These are phyloP conservation scores for Castanea sativa DNA, from an alignment of 306 rosid genomes.

Conservation along the genomic window DNA sequence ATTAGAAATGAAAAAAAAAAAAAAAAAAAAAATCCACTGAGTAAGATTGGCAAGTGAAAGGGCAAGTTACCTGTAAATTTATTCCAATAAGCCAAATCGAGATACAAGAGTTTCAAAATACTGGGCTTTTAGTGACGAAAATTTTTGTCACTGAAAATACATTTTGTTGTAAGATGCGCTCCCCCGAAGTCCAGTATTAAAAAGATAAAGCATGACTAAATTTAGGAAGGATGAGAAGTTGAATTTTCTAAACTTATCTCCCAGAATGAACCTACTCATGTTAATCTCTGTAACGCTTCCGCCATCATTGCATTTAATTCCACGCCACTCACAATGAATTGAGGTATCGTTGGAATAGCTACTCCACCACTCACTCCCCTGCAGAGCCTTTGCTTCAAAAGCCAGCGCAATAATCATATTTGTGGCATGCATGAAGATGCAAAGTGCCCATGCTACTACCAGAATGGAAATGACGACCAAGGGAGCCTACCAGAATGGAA, in stretches of 20 bases:
- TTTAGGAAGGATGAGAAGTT: neutral
- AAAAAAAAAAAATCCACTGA: neutral
- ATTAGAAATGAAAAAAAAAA: neutral
- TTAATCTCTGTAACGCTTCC: neutral
- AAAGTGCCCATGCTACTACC: neutral
- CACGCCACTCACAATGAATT: neutral
- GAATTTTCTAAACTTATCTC: neutral
- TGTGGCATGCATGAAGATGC: neutral
- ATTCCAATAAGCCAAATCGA: neutral
- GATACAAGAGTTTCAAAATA: slow-evolving; percentile 7
- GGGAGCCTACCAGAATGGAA: too few species aligned
- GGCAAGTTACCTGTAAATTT: neutral
- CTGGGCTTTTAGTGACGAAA: neutral
- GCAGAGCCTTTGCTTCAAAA: neutral
- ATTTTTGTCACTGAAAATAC: neutral
- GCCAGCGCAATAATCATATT: neutral
- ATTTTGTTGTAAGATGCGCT: neutral
- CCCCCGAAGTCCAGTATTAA: neutral
- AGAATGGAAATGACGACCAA: too few species aligned
- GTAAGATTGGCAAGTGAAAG: neutral
- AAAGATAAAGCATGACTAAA: neutral
- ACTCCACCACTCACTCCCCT: slow-evolving; percentile 2
- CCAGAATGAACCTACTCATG: neutral
- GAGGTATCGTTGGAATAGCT: neutral
- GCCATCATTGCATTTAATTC: neutral